Conservation (phyloP, 371 early-diverging fungal species). For the Circinella minor region DNA sequence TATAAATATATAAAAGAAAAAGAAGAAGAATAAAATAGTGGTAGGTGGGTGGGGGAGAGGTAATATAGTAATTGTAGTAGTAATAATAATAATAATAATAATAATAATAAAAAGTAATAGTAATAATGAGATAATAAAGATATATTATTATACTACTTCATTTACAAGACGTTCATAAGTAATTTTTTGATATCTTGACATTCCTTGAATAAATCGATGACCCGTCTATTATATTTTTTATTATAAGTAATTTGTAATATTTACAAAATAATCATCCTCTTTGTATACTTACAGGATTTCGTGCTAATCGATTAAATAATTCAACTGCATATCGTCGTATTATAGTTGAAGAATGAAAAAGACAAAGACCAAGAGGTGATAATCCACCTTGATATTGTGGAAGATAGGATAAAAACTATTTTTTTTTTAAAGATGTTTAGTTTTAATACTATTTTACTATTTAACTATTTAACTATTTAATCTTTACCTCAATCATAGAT, state of each 20-base stretch:
- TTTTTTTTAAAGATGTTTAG: not conserved
- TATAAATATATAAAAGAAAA: too few species aligned
- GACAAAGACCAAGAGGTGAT: conserved; percentile 78
- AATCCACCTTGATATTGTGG: conserved; percentile 87
- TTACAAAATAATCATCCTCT: not conserved
- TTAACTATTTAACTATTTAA: too few species aligned
- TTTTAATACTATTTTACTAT: too few species aligned
- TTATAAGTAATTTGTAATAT: not conserved
- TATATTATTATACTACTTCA: not conserved
- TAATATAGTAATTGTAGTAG: too few species aligned
- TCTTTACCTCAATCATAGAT: conserved; percentile 79
- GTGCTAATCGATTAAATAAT: conserved; percentile 67
- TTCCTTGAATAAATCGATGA: not conserved
- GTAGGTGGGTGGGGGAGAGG: too few species aligned
- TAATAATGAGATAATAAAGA: not conserved
- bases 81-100: too few species aligned
- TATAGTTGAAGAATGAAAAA: conserved; percentile 73
- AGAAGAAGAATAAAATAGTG: too few species aligned
- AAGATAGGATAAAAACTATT: conserved; percentile 74
- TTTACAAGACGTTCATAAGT: not conserved
- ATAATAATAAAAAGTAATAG: not conserved
- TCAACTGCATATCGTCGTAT: conserved; percentile 69
- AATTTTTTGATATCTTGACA: conserved; percentile 1
- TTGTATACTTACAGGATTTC: conserved; percentile 57
- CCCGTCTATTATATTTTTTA: not conserved